A percentile compares a stretch with the other conserved stretches of the same genome.
Conservation (phyloP, 108 stramenopile species). For the Cylindrotheca closterium region DNA sequence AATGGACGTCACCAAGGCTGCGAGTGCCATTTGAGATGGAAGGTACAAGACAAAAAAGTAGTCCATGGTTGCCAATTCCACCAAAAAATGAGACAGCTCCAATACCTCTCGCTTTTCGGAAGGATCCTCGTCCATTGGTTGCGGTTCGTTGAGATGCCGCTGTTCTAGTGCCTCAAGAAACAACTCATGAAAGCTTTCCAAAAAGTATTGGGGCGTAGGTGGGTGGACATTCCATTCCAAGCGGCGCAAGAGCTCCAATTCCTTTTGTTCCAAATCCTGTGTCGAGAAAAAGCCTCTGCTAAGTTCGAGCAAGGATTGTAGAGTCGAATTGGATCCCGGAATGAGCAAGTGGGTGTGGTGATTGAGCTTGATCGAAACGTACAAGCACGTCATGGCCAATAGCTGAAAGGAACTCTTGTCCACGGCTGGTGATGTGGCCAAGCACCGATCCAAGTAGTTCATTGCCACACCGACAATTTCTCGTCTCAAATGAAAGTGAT, state of each 20-base stretch:
- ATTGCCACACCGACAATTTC: slow-evolving; percentile 55
- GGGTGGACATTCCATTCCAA: slow-evolving; percentile 68
- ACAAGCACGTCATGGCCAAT: slow-evolving; percentile 74
- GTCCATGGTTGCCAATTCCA: slow-evolving; percentile 69
- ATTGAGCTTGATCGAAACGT: slow-evolving; percentile 70
- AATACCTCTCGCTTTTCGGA: slow-evolving; percentile 37
- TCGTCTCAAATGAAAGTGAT: slow-evolving; percentile 49
- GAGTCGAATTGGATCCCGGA: slow-evolving; percentile 36
- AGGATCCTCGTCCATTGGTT: too few species aligned
- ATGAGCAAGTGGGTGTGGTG: slow-evolving; percentile 42
- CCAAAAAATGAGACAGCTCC: slow-evolving; percentile 68
- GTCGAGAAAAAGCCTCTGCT: slow-evolving; percentile 52
- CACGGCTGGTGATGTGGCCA: slow-evolving; percentile 21
- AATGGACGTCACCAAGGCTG: slow-evolving; percentile 34
- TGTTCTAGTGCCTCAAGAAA: too few species aligned
- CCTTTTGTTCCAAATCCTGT: slow-evolving; percentile 55
- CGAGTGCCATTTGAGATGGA: slow-evolving; percentile 62
- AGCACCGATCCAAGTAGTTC: slow-evolving; percentile 56
- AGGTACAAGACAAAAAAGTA: slow-evolving; percentile 69
- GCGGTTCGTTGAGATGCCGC: too few species aligned
- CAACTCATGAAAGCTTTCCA: slow-evolving; percentile 43
- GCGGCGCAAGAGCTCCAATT: slow-evolving; percentile 43
- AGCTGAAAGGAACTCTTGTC: slow-evolving; percentile 56
- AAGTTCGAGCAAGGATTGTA: slow-evolving; percentile 52
- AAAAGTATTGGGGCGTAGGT: slow-evolving; percentile 49